phyloP scores from a whole-genome alignment of 805 yeast species.

The Yarrowia bubula region DNA sequence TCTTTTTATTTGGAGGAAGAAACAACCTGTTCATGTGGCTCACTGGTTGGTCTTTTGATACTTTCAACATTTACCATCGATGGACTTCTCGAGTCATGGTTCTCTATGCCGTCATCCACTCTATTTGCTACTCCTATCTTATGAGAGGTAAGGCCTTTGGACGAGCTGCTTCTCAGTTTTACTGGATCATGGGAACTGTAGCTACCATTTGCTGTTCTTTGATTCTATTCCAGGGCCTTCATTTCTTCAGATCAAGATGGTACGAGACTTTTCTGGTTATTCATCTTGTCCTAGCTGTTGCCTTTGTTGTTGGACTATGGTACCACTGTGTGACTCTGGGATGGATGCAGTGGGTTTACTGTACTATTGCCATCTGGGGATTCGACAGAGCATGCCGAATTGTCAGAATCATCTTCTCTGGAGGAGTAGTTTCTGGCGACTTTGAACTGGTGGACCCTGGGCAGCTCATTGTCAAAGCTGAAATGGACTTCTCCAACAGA shows the following conservation, averaged over 20 bases:
- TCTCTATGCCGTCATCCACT: conserved; percentile 34
- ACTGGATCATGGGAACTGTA: conserved; percentile 41
- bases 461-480: conserved; percentile 12
- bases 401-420: conserved; percentile 57
- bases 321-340: conserved; percentile 49
- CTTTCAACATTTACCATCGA: conserved; percentile 60
- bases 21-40: conserved; percentile 63
- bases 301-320: conserved; percentile 56
- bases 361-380: conserved; percentile 65
- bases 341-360: conserved; percentile 51
- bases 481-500: conserved; percentile 27
- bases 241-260: conserved; percentile 48
- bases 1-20: conserved; percentile 55
- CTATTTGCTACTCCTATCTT: conserved; percentile 24
- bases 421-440: conserved; percentile 40
- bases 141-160: neutral
- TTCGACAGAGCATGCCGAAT: conserved; percentile 62
- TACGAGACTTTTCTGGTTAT: conserved; percentile 61
- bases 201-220: conserved; percentile 46
- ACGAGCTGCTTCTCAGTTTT: neutral
- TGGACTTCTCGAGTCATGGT: conserved; percentile 36
- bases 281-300: conserved; percentile 56
- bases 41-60: conserved; percentile 61
- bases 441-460: conserved; percentile 12
- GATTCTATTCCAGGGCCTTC: conserved; percentile 50